Percentiles rank a stretch among this genome's conserved stretches.
Conservation (phyloP, 768 basidiomycete genomes). For the Collybiopsis luxurians region DNA sequence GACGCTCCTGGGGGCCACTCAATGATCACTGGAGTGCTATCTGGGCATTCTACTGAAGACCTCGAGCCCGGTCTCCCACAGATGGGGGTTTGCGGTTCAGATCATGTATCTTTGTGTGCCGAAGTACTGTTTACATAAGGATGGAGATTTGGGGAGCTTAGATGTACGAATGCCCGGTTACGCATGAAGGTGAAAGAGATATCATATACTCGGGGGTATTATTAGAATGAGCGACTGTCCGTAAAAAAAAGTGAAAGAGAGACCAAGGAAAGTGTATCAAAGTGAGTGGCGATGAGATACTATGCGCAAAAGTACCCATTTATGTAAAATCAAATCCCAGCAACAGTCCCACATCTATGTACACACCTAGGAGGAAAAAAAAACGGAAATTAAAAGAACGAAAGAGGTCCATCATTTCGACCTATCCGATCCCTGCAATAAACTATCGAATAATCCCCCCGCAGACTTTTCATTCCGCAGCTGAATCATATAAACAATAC, state of each 20-base stretch:
- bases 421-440: slow-evolving; percentile 86
- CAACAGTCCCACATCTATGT: slow-evolving; percentile 6
- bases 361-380: slow-evolving; percentile 2
- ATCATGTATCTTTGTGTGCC: slow-evolving; percentile 79
- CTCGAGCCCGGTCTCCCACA: slow-evolving; percentile 78
- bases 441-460: slow-evolving; percentile 77
- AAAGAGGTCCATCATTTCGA: slow-evolving; percentile 23
- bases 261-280: neutral
- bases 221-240: slow-evolving; percentile 7
- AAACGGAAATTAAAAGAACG: slow-evolving; percentile 7
- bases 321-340: neutral
- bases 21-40: slow-evolving; percentile 51
- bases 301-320: neutral
- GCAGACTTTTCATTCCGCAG: slow-evolving; percentile 87
- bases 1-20: slow-evolving; percentile 36
- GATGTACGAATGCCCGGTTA: too few relatives aligned
- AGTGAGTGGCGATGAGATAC: neutral
- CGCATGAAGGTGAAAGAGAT: too few relatives aligned
- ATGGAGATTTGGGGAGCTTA: neutral
- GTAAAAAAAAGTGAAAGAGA: neutral
- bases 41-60: slow-evolving; percentile 55
- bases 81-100: slow-evolving; percentile 76
- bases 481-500: slow-evolving; percentile 97
- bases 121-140: slow-evolving; percentile 42
- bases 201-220: neutral